Base-by-base conservation (phyloP, 176 grass and related monocot genomes). In the Bonia amplexicaulis region DNA sequence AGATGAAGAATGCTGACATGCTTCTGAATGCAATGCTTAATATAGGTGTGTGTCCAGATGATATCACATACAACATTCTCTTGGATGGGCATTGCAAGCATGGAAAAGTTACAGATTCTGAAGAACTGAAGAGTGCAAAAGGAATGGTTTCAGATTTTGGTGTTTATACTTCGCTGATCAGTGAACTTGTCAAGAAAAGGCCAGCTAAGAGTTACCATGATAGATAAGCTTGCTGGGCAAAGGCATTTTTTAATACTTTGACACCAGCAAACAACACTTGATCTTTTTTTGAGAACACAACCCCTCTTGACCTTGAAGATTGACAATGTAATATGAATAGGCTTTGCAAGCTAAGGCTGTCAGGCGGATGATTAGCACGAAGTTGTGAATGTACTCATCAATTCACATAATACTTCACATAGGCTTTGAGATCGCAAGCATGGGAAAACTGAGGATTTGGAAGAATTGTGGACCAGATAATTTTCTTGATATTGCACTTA, bases 1-100 rank as follows among this genome's bases (percentile, higher is more conserved):
- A 94, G 77, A 85, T 92, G 90, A 93, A 94, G 71, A 94, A 97
- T 80, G 94, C 90, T 7, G 88, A 88, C 25, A 92, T 92, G 92
- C 88, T 97, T 48, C 77, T 92, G 45, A 77, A 94, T 87, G 92
- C 92, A 2, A 94, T 97, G 94, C 82, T 89, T 69, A 97, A 97
- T 66, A 45, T 92, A 69, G 88, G 92, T 55, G 86, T 94, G 12
- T 5, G n/a, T 41, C 92, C 90, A 9, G 92, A 97, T 81, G 95
- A 97, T 81, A 89, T 94, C 69, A 92, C 95, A 47, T 97, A 92
- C 71, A 97, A 97, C 47, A 97, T 97, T 89, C 87, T 94, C 69
- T 82, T 97, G 89, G 90, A 97, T 53, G 90, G 95, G 60, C 90
- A 94, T 65, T 87, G 88, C 73, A 97, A 92, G 77, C 74, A 91